Evolutionary conservation across 768 basidiomycete species (phyloP).

Genomic region (Rhizopogon vinicolor): DNA sequence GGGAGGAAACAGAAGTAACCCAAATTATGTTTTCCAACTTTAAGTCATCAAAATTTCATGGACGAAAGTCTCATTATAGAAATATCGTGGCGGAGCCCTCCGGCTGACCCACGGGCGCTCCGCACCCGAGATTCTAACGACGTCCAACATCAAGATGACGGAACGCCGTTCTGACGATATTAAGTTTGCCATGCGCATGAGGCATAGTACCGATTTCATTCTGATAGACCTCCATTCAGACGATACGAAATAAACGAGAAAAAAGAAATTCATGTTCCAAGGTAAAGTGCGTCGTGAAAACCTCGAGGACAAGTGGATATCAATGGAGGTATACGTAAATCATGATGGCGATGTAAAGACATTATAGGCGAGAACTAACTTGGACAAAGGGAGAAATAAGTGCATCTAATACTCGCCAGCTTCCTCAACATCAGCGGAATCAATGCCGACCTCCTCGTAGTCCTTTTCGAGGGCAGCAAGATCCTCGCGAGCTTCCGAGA

Average conservation of each 20-base stretch:
- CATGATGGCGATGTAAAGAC: constrained; percentile 24
- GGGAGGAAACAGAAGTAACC: constrained; percentile 9
- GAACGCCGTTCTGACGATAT: too few species aligned
- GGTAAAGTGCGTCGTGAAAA: constrained; percentile 5
- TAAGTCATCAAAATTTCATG: constrained; percentile 16
- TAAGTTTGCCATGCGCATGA: neutral
- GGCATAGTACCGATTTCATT: too few species aligned
- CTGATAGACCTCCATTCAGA: too few species aligned
- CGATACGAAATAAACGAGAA: neutral
- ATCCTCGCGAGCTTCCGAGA: constrained; percentile 98
- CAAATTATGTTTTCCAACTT: neutral
- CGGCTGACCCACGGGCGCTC: neutral
- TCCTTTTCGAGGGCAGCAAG: constrained; percentile 99
- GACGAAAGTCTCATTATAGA: constrained; percentile 17
- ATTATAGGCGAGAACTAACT: constrained; percentile 26
- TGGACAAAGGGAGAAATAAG: constrained; percentile 15
- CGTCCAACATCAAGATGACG: too few species aligned
- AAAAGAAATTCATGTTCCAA: constrained; percentile 9
- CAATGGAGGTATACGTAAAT: constrained; percentile 28
- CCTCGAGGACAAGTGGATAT: constrained; percentile 23
- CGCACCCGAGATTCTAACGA: neutral
- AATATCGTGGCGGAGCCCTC: constrained; percentile 11
- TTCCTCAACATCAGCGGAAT: constrained; percentile 49
- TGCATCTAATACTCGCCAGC: constrained; percentile 39
- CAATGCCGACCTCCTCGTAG: constrained; percentile 78